Conservation (phyloP, 495 filamentous ascomycete species). For the Penicillium coffeae region DNA sequence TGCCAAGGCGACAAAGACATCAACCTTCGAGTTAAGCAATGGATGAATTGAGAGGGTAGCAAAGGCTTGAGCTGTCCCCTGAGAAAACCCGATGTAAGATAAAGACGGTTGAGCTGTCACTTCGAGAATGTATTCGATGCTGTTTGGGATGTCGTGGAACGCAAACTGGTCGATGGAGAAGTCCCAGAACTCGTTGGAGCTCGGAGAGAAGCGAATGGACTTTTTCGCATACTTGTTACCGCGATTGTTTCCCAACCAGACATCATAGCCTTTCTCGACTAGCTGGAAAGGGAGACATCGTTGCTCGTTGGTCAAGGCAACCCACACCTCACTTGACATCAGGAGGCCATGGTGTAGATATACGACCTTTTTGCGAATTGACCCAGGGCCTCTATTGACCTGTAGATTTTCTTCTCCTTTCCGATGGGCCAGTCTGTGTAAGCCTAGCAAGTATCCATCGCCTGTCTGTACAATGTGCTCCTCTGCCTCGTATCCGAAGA, state of each 20-base stretch:
- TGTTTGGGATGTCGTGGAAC: conserved; percentile 94
- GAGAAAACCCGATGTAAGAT: conserved; percentile 94
- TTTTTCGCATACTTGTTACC: conserved; percentile 99
- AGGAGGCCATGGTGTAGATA: conserved; percentile 95
- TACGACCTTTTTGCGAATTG: conserved; percentile 76
- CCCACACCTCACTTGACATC: conserved; percentile 99
- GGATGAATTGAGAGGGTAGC: conserved; percentile 93
- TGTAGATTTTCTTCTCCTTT: conserved; percentile 68
- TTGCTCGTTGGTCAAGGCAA: conserved; percentile 82
- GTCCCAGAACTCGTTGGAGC: conserved; percentile 81
- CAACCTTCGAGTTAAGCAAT: conserved; percentile 84
- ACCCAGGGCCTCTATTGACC: conserved; percentile 69
- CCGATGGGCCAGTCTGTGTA: conserved; percentile 81
- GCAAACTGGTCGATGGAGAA: conserved; percentile 98
- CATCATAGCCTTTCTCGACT: conserved; percentile 91
- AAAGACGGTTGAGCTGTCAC: conserved; percentile 80
- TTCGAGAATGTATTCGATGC: conserved; percentile 83
- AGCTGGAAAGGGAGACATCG: conserved; percentile 83
- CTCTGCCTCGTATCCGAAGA: conserved; percentile 88
- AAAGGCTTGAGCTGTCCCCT: conserved; percentile 95
- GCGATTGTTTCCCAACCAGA: conserved; percentile 96
- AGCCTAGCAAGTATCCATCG: conserved; percentile 88
- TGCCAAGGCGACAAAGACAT: conserved; percentile 95
- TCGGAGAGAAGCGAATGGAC: conserved; percentile 67
- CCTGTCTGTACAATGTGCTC: conserved; percentile 93